Percentiles rank a stretch among this genome's conserved stretches.
phyloP scores from a whole-genome alignment of 352 stramenopile species.

The Pythium pyrilobum region DNA sequence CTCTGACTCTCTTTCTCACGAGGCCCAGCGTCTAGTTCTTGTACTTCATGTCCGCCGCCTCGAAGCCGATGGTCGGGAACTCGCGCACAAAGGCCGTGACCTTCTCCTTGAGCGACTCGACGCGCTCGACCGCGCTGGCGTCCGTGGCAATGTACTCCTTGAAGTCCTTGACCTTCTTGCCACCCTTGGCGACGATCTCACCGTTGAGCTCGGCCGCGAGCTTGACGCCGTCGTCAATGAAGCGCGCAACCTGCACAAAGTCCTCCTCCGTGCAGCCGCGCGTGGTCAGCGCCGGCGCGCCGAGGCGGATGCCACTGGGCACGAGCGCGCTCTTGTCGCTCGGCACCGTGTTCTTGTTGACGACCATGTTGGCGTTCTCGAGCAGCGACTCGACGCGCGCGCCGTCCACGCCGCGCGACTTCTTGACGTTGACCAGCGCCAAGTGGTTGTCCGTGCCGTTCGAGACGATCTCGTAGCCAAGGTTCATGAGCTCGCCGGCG shows the following conservation, averaged over 20 bases:
- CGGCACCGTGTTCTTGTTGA: slow-evolving; percentile 99
- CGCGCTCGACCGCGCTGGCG: slow-evolving; percentile 29
- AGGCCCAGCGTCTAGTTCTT: slow-evolving; percentile 41
- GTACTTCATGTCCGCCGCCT: slow-evolving; percentile 91
- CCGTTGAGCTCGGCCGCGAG: slow-evolving; percentile 78
- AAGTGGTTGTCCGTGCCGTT: slow-evolving; percentile 99
- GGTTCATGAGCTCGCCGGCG: slow-evolving; percentile 78
- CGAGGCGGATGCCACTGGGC: slow-evolving; percentile 96
- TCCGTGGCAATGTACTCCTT: slow-evolving; percentile 25
- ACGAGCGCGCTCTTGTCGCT: slow-evolving; percentile 97
- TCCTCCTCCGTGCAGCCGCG: slow-evolving; percentile 95
- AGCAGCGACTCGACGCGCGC: slow-evolving; percentile 95
- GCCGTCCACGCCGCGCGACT: slow-evolving; percentile 90
- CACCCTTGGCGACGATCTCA: slow-evolving; percentile 69
- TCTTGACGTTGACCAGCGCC: slow-evolving; percentile 96
- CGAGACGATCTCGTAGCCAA: slow-evolving; percentile 96
- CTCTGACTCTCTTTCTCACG: neutral
- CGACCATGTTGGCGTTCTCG: slow-evolving; percentile 96
- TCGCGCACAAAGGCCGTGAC: slow-evolving; percentile 92
- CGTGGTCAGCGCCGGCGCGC: slow-evolving; percentile 93
- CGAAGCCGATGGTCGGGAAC: slow-evolving; percentile 97
- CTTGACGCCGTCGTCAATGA: slow-evolving; percentile 94
- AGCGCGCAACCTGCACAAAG: slow-evolving; percentile 93
- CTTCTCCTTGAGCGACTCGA: slow-evolving; percentile 68
- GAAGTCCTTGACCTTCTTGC: slow-evolving; percentile 33